Percentiles rank a stretch among this genome's conserved stretches.
phyloP scores from a whole-genome alignment of 768 basidiomycete genomes.

The Leccinum ochraceum region DNA sequence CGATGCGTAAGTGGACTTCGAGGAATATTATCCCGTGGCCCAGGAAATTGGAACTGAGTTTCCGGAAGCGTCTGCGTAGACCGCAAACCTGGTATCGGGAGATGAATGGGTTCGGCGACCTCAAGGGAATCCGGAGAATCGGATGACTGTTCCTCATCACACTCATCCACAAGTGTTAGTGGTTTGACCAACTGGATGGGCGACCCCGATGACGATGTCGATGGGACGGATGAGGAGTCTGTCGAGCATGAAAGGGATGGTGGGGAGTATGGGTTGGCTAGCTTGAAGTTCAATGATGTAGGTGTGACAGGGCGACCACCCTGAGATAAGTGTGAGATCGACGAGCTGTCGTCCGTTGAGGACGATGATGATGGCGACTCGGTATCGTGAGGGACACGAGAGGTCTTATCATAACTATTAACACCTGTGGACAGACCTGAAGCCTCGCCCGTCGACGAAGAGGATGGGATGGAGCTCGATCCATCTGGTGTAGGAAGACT shows the following conservation, averaged over 20 bases:
- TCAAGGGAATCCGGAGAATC: slow-evolving; percentile 27
- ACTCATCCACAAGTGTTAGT: slow-evolving; percentile 38
- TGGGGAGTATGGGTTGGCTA: slow-evolving; percentile 33
- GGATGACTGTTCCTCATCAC: slow-evolving; percentile 26
- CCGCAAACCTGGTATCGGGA: slow-evolving; percentile 27
- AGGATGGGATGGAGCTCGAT: slow-evolving; percentile 1
- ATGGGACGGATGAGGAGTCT: slow-evolving; percentile 59
- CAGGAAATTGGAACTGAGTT: slow-evolving; percentile 49
- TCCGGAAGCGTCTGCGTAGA: slow-evolving; percentile 16
- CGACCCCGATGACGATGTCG: slow-evolving; percentile 53
- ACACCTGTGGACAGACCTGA: background rate
- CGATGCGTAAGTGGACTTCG: slow-evolving; percentile 31
- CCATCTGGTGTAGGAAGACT: slow-evolving; percentile 20
- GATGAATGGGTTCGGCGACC: slow-evolving; percentile 33
- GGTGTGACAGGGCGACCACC: slow-evolving; percentile 37
- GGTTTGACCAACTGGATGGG: slow-evolving; percentile 37
- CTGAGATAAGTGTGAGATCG: slow-evolving; percentile 33
- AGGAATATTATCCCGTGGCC: slow-evolving; percentile 31
- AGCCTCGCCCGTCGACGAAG: slow-evolving; percentile 9
- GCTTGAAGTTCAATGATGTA: slow-evolving; percentile 30
- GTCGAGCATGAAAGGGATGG: slow-evolving; percentile 58
- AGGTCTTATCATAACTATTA: background rate
- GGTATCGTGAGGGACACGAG: slow-evolving; percentile 12
- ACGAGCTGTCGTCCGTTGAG: slow-evolving; percentile 34
- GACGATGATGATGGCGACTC: slow-evolving; percentile 30